Conservation (phyloP, 2,329 filamentous ascomycete genomes). For the Xylogone sp. region DNA sequence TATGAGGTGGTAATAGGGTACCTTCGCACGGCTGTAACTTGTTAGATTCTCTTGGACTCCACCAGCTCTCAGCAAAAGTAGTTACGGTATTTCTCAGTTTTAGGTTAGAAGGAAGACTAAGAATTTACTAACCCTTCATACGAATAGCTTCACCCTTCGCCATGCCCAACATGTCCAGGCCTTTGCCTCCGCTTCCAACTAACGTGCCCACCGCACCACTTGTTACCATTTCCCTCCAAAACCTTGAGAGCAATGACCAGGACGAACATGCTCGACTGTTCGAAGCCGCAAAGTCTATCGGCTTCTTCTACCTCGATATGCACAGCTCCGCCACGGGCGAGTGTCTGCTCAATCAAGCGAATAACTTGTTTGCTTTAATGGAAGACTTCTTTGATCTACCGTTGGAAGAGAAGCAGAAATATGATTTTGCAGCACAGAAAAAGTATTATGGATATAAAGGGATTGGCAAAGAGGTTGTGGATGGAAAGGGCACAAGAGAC, state of each 20-base stretch:
- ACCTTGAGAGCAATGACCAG: slow-evolving; percentile 31
- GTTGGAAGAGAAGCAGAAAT: slow-evolving; percentile 45
- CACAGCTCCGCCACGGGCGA: slow-evolving; percentile 31
- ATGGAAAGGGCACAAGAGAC: slow-evolving; percentile 10
- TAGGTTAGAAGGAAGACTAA: too few relatives aligned
- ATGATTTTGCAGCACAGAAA: slow-evolving; percentile 44
- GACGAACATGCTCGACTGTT: slow-evolving; percentile 33
- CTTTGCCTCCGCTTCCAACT: slow-evolving; percentile 34
- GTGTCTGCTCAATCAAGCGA: slow-evolving; percentile 37
- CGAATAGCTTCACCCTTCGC: neutral
- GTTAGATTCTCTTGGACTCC: too few relatives aligned
- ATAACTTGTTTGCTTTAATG: slow-evolving; percentile 42
- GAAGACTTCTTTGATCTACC: slow-evolving; percentile 42
- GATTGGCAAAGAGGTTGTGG: slow-evolving; percentile 3
- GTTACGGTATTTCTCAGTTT: too few relatives aligned
- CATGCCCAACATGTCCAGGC: neutral
- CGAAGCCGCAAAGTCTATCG: slow-evolving; percentile 41
- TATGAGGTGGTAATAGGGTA: too few relatives aligned
- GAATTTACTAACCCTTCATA: too few relatives aligned
- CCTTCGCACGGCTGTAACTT: too few relatives aligned
- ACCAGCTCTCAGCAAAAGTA: too few relatives aligned
- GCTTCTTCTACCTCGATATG: slow-evolving; percentile 55
- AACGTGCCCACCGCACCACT: slow-evolving; percentile 39
- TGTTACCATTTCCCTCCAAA: slow-evolving; percentile 34
- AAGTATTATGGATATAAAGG: slow-evolving; percentile 47